Base-by-base conservation (phyloP, 176 grass and related monocot genomes). In the Bolboschoenus planiculmis region DNA sequence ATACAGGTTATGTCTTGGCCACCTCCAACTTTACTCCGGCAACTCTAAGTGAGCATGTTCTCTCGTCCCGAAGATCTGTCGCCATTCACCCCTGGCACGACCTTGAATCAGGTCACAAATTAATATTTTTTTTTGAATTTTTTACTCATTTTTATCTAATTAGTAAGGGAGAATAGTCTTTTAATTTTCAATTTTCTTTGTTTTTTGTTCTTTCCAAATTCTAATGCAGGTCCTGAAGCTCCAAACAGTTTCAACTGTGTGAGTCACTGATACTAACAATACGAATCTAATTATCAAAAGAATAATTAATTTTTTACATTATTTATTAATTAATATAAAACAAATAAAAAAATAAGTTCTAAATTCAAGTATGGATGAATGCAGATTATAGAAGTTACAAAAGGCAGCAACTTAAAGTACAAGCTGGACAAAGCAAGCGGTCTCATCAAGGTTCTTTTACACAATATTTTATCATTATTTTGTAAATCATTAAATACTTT, bases 61-160 rank as follows among this genome's bases (percentile, higher is more conserved):
- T 97, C 91, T 88, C 91, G 81, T 91, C 94, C 72, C 93, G 87
- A 4, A 93, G 67, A 26, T 90, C 87, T 10, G 81, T 97, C 73
- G 89, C 91, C 78, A 89, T 91, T 85, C 91, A 97, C 81, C 94
- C 94, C 77, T 97, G 94, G 94, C 94, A 97, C 35, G 91, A 97
- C 83, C 54, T 97, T 63, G 94, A 97, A 87, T 88, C 93, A 90
- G 94, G 94, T 97, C 75, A 74, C 78, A 86, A 63, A 33, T 79
- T 39, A n/a, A n/a, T 71, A 13, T 77, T 43, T 18, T 64, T 10
- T 47, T 47, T 13, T 20, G 73, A 80, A 56, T 23, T 71, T 82
- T 67, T 39, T 14, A 39, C 61, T 60, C 54, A 67, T 43, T 3
- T 7, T 78, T 60, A 7, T 4, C 53, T 42, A 26, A 60, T 7